These are phyloP conservation scores for Yamadazyma spencermartinsiae DNA, from an alignment of 1,139 yeast species.

Conservation along the genomic window DNA sequence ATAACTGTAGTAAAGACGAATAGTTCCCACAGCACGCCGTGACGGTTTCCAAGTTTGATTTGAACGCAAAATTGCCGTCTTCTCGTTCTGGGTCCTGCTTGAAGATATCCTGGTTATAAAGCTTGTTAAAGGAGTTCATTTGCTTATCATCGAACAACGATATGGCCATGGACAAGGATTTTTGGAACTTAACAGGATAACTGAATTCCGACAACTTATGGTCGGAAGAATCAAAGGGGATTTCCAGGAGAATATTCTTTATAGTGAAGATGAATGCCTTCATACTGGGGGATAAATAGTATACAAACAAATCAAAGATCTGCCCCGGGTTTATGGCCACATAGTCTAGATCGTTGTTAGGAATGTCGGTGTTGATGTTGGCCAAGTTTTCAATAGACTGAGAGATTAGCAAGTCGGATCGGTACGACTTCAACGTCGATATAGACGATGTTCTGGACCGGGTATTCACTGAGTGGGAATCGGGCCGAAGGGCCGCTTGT, in stretches of 20 bases:
- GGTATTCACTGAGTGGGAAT: conserved; percentile 10
- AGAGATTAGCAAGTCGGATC: conserved; percentile 21
- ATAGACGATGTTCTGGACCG: conserved; percentile 6
- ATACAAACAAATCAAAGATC: conserved; percentile 64
- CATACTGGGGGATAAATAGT: conserved; percentile 71
- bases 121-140: conserved; percentile 51
- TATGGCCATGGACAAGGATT: conserved; percentile 54
- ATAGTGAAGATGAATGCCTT: conserved; percentile 66
- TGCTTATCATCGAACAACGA: conserved; percentile 60
- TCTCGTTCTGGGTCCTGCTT: conserved; percentile 26
- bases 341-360: conserved; percentile 16
- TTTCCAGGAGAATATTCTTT: conserved; percentile 57
- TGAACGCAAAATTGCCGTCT: conserved; percentile 27
- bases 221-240: conserved; percentile 51
- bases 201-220: conserved; percentile 31
- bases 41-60: conserved; percentile 73
- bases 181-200: conserved; percentile 42
- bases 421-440: conserved; percentile 21
- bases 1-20: conserved; percentile 62
- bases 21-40: conserved; percentile 87
- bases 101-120: conserved; percentile 63
- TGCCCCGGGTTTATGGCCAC: conserved; percentile 45
- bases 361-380: conserved; percentile 14
- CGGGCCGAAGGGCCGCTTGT: background rate
- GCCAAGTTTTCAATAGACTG: conserved; percentile 30